Conservation (phyloP, 176 grass and related monocot genomes). For the Hyparrhenia diplandra region DNA sequence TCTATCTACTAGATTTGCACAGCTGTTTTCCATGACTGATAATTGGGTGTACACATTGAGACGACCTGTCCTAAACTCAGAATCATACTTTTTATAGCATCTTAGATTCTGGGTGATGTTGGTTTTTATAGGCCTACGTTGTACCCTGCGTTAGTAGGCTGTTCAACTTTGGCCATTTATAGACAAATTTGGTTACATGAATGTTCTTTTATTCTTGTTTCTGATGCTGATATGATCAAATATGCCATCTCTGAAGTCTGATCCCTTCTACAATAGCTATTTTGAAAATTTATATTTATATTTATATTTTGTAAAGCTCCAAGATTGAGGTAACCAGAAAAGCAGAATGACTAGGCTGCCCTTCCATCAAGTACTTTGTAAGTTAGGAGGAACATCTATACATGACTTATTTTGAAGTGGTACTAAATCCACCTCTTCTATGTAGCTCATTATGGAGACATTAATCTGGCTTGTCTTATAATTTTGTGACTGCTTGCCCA, state of each 20-base stretch:
- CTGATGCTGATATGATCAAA: neutral
- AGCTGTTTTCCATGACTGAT: neutral
- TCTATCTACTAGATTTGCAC: conserved; percentile 1
- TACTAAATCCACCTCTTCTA: neutral
- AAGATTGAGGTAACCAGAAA: neutral
- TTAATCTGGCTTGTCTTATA: neutral
- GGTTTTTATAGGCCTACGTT: neutral
- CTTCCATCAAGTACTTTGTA: neutral
- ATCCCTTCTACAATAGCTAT: neutral
- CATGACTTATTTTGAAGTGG: neutral
- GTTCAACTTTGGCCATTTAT: neutral
- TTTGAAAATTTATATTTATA: neutral
- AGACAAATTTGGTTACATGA: neutral
- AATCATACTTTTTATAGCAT: neutral
- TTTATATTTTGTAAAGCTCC: neutral
- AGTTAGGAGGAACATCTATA: neutral
- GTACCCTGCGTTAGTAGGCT: neutral
- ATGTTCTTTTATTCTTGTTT: neutral
- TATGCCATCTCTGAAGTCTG: neutral
- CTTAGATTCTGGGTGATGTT: neutral
- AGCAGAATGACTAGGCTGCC: neutral
- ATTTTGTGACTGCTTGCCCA: neutral
- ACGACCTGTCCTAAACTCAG: neutral
- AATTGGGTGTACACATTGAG: neutral
- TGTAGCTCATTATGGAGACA: neutral